Conservation (phyloP, 345 rosid species). For the Viola odorata region DNA sequence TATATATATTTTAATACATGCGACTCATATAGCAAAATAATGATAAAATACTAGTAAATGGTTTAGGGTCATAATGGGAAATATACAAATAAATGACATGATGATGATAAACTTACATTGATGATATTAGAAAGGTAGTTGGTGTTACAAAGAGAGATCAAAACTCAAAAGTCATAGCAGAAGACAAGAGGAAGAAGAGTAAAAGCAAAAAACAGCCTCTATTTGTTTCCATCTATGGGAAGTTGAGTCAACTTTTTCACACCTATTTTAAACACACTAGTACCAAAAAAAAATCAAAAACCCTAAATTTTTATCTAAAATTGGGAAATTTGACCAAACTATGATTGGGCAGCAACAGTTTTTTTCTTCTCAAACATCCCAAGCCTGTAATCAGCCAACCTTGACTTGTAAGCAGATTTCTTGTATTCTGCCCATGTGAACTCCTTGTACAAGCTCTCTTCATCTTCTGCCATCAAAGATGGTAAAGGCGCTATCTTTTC, state of each 20-base stretch:
- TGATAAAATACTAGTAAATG: too few species aligned
- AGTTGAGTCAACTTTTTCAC: constrained; percentile 16
- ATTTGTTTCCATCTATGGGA: constrained; percentile 28
- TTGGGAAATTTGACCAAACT: constrained; percentile 13
- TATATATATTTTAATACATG: too few species aligned
- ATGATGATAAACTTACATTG: constrained; percentile 18
- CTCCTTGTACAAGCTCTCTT: constrained; percentile 66
- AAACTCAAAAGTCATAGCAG: not conserved
- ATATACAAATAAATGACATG: constrained; percentile 7
- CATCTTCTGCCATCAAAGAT: constrained; percentile 42
- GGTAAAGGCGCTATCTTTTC: constrained; percentile 57
- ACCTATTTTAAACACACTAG: constrained; percentile 1
- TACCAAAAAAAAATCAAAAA: constrained; percentile 8
- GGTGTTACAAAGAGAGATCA: constrained; percentile 1
- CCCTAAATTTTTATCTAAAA: constrained; percentile 14
- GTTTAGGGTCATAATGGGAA: constrained; percentile 1
- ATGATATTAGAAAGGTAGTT: not conserved
- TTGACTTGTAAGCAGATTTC: constrained; percentile 64
- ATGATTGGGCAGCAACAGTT: not conserved
- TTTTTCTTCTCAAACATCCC: constrained; percentile 44
- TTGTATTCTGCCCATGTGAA: constrained; percentile 89
- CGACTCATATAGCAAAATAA: too few species aligned
- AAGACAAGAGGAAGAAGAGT: not conserved
- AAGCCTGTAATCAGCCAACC: constrained; percentile 73
- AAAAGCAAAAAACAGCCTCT: not conserved